Evolutionary conservation across 176 grass and related monocot species (phyloP), one percentile per base, ranked within the genome.

Genomic region (Musa troglodytarum): DNA sequence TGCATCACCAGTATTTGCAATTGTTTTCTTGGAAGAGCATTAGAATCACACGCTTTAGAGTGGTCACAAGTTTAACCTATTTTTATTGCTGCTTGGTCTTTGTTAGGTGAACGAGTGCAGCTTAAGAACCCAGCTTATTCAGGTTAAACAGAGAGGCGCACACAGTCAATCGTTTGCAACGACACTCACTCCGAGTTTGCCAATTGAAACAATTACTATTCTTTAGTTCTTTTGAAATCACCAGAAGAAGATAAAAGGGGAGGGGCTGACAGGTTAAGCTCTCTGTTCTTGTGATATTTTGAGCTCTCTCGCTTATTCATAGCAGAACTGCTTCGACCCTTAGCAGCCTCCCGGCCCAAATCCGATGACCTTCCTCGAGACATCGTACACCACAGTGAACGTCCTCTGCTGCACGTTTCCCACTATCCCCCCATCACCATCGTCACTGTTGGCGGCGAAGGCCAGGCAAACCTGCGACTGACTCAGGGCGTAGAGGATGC

Each of bases 331-430:
- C 26, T 28, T 28, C 26, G 26, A 28, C 26, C 26, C 34, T 43
- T 85, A 73, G 71, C 93, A 74, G 61, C 81, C 51, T 74, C 79
- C 43, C n/a, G 89, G 3, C 34, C 74, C 69, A 75, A 96, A 92
- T 52, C 93, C 87, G 52, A 96, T 78, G 61, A 79, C 9, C 21
- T 81, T 86, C 77, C 57, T 88, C 25, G 83, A 77, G 43, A 90
- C 19, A 76, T 96, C 89, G 64, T 92, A 88, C 15, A 92, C 53
- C 1, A 96, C 83, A 54, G 72, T 57, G 34, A 90, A 84, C 59
- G 77, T 92, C 81, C 81, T 90, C 79, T 90, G 93, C 80, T 96
- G 93, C 61, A 85, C 84, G 77, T 92, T 96, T 19, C 93, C 93
- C 14, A 92, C 1, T 69, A 96, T 90, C 54, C 76, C 67, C 8